Evolutionary conservation across 768 basidiomycete genomes (phyloP), one percentile per base, ranked within the genome.

Genomic region (Hemileccinum impolitum): DNA sequence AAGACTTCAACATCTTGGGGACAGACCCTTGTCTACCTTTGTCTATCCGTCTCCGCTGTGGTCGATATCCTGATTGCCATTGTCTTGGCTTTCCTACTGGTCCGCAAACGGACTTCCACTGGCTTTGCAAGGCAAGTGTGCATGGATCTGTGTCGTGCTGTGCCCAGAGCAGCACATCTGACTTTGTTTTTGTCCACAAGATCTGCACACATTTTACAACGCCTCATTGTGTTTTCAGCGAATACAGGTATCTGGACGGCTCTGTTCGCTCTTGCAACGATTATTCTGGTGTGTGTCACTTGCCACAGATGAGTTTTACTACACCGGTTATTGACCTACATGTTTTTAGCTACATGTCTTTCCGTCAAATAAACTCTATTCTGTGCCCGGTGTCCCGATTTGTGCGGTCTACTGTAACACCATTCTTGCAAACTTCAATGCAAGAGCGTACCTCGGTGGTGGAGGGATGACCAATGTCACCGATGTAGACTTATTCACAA

Each of bases 181-280:
- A 34, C 15, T n/a, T n/a, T 15, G n/a, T 14, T 34, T 34, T 3
- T 0, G 34, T n/a, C 6, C 6, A 11, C 25, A 13, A 49, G 48
- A 3, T 43, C 48, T 2, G 12, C 8, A 13, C 48, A 37, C 9
- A 13, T 43, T 9, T 28, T 49, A 9, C 42, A 39, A 43, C 42
- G 48, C 25, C 41, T 49, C 26, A 38, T 15, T 4, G 21, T 51
- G 26, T 40, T 45, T 25, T n/a, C 37, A 6, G 31, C 45, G 23
- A 39, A 39, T 5, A 39, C 31, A 6, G 70, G 77, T 0, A 71
- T 81, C 9, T 75, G 75, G 6, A 71, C 78, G 17, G 80, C 82
- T 54, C 76, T 79, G 0, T 60, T 56, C 10, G 65, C 72, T 13
- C 80, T 80, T 63, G 73, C 75, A 1, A 71, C 15, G 10, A 17